Evolutionary conservation across 129 eudicot genomes (phyloP).

Genomic region (Centaurea solstitialis): DNA sequence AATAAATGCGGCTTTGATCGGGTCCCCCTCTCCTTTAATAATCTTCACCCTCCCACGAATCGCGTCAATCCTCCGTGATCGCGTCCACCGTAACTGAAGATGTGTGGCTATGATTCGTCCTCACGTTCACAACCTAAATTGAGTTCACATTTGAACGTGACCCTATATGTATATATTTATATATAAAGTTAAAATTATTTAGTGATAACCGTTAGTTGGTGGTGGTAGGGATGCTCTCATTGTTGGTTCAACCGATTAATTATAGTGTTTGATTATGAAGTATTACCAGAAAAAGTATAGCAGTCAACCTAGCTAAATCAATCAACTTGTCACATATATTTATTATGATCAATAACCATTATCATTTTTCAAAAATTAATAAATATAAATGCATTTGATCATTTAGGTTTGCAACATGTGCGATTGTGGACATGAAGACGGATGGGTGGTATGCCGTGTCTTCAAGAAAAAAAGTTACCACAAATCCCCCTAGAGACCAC

Average conservation of each 20-base stretch:
- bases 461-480: slow-evolving; percentile 78
- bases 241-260: not conserved
- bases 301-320: no score
- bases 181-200: not conserved
- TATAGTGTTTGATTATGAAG: not conserved
- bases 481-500: slow-evolving; percentile 40
- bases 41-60: no score
- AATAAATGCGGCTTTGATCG: no score
- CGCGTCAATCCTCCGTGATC: no score
- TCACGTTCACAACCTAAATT: no score
- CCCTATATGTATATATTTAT: not conserved
- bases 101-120: no score
- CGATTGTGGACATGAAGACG: slow-evolving; percentile 60
- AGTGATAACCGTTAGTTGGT: not conserved
- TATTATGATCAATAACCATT: slow-evolving; percentile 1
- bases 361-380: no score
- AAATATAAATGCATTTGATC: no score
- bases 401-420: slow-evolving; percentile 30
- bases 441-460: slow-evolving; percentile 83
- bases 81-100: no score
- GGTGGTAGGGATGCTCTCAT: not conserved
- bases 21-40: no score
- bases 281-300: not conserved
- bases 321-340: not conserved
- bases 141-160: no score